A percentile compares a stretch with the other conserved stretches of the same genome.
phyloP scores from a whole-genome alignment of 225 moss, liverwort and hornwort genomes.

The Climacium dendroides region DNA sequence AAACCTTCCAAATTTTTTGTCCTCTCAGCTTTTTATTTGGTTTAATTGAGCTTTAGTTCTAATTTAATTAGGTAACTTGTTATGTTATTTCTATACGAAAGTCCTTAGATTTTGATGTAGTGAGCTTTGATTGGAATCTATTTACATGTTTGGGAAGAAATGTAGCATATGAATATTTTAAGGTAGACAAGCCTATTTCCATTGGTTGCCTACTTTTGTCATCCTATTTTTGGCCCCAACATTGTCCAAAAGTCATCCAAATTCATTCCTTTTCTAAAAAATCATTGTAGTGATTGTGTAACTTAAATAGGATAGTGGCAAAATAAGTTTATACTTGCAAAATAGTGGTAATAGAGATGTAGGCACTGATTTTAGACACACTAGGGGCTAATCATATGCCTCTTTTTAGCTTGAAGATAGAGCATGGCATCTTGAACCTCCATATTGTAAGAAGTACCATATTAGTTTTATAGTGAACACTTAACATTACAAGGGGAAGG shows the following conservation, averaged over 20 bases:
- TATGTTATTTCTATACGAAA: rapidly evolving
- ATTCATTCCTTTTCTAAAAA: not conserved
- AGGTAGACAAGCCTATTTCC: not conserved
- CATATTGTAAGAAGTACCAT: not conserved
- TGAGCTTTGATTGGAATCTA: not conserved
- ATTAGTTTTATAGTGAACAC: rapidly evolving
- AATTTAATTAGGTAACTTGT: rapidly evolving
- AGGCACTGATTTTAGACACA: rapidly evolving
- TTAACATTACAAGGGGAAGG: too few relatives aligned
- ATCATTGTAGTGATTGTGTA: rapidly evolving
- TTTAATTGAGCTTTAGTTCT: not conserved
- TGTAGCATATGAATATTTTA: not conserved
- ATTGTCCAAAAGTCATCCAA: not conserved
- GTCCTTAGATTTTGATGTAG: not conserved
- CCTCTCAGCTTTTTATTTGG: not conserved
- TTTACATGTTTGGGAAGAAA: not conserved
- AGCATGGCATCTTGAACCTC: not conserved
- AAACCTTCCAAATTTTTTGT: not conserved
- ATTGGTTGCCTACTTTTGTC: rapidly evolving
- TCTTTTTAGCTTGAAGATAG: not conserved
- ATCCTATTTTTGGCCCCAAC: not conserved
- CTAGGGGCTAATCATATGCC: not conserved
- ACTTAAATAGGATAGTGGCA: not conserved
- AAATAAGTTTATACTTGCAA: not conserved
- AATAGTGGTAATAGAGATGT: not conserved